Evolutionary conservation across 148 eudicot genomes (phyloP), one percentile per base, ranked within the genome.

Genomic region (Drosera capensis): DNA sequence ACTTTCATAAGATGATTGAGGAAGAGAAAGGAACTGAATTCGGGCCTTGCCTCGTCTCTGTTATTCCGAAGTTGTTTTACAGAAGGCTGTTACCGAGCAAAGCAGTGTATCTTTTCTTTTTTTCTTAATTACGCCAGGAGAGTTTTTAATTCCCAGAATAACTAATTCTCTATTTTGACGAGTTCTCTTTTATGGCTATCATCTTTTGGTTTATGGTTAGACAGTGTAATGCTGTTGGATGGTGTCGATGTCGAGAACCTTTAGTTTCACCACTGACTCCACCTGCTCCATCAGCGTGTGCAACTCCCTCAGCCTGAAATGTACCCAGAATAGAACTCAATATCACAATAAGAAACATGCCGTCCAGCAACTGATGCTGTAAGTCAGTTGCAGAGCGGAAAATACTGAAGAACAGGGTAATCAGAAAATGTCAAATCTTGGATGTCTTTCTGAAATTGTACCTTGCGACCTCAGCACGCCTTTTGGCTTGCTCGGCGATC

Each of bases 391-490:
- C n/a, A n/a, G n/a, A n/a, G n/a, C 42, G 42, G 15, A 38, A 38
- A 7, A 38, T 38, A 38, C 9, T 8, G n/a, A 14, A 8, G 9
- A 7, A 38, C 15, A 16, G 35, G 15, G 42, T 7, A n/a, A n/a
- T n/a, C n/a, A n/a, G n/a, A n/a, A n/a, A n/a, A n/a, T n/a, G n/a
- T n/a, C n/a, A n/a, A n/a, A n/a, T n/a, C n/a, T n/a, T n/a, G n/a
- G n/a, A n/a, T n/a, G n/a, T n/a, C 42, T 7, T 7, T 5, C 14
- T 38, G 14, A 7, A 16, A 4, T 4, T 19, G 42, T 73, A 77
- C 92, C 93, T 77, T 45, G 95, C 95, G 73, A 85, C 83, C 54
- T 85, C 95, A 38, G 95, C 95, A n/a, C n/a, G n/a, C n/a, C n/a
- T n/a, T n/a, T n/a, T n/a, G n/a, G n/a, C n/a, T n/a, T n/a, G n/a